Conservation (phyloP, 106 monocot genomes). For the Chionographis japonica region DNA sequence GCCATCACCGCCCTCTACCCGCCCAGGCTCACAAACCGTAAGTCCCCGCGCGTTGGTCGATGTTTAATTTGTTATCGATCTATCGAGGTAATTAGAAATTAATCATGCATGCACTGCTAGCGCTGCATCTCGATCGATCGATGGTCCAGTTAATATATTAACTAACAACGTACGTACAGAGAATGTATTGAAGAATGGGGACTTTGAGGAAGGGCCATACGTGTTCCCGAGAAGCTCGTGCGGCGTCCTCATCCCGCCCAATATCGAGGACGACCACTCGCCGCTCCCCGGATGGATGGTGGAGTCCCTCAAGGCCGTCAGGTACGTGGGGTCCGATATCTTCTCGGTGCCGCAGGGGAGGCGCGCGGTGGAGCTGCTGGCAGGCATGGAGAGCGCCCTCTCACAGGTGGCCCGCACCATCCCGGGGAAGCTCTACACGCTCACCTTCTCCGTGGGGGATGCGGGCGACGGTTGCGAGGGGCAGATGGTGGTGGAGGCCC, state of each 20-base stretch:
- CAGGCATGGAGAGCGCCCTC: conserved; percentile 44
- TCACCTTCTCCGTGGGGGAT: conserved; percentile 59
- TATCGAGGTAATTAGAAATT: too few relatives aligned
- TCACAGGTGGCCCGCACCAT: conserved; percentile 42
- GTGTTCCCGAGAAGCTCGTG: conserved; percentile 33
- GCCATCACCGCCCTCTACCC: conserved; percentile 13
- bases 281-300: conserved; percentile 58
- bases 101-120: too few relatives aligned
- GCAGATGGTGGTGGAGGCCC: conserved; percentile 49
- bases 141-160: too few relatives aligned
- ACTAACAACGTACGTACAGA: too few relatives aligned
- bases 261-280: conserved; percentile 58
- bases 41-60: neutral
- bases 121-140: too few relatives aligned
- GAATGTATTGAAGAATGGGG: conserved; percentile 49
- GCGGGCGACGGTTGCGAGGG: conserved; percentile 47
- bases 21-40: conserved; percentile 8
- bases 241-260: conserved; percentile 56
- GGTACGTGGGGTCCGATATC: conserved; percentile 47
- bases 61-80: too few relatives aligned
- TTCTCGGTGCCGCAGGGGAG: conserved; percentile 43
- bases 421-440: conserved; percentile 27
- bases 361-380: conserved; percentile 59
- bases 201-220: conserved; percentile 59
- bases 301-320: conserved; percentile 54